phyloP scores from a whole-genome alignment of 2,329 filamentous ascomycete genomes.

The Zasmidium citrigriseum region DNA sequence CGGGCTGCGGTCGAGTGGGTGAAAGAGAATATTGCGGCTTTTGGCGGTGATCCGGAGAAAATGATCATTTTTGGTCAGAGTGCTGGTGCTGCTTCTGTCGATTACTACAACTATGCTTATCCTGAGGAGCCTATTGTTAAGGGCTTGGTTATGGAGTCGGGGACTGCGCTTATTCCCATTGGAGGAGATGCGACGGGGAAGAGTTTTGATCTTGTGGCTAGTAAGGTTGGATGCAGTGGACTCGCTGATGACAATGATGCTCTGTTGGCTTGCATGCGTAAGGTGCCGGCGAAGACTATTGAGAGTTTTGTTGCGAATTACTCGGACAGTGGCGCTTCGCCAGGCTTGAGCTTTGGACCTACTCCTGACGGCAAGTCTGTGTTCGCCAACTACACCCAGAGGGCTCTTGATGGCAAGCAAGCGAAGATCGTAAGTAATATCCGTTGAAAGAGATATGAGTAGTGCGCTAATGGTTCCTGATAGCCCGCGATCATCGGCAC shows the following conservation, averaged over 20 bases:
- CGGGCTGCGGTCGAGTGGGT: conserved; percentile 56
- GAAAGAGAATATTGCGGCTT: conserved; percentile 50
- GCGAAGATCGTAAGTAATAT: conserved; percentile 32
- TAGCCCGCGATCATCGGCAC: conserved; percentile 41
- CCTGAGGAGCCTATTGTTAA: conserved; percentile 38
- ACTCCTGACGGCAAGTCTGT: conserved; percentile 29
- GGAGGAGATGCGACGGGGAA: conserved; percentile 12
- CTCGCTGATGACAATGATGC: conserved; percentile 45
- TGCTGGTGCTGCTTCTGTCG: conserved; percentile 29
- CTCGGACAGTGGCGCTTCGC: conserved; percentile 19
- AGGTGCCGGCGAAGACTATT: conserved; percentile 12
- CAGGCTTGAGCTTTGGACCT: conserved; percentile 32
- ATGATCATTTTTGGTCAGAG: conserved; percentile 33
- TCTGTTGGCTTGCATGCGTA: conserved; percentile 20
- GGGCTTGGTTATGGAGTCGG: conserved; percentile 42
- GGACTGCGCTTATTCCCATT: conserved; percentile 34
- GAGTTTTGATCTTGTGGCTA: conserved; percentile 29
- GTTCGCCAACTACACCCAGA: conserved; percentile 29
- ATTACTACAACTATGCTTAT: conserved; percentile 38
- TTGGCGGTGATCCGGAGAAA: conserved; percentile 47
- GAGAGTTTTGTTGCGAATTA: conserved; percentile 20
- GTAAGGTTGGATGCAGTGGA: conserved; percentile 35
- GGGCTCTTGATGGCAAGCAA: conserved; percentile 34
- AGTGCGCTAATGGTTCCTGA: background rate
- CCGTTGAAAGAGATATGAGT: too few species aligned